Base-by-base conservation (phyloP, 2,329 filamentous ascomycete species). In the Fusarium dimerum region DNA sequence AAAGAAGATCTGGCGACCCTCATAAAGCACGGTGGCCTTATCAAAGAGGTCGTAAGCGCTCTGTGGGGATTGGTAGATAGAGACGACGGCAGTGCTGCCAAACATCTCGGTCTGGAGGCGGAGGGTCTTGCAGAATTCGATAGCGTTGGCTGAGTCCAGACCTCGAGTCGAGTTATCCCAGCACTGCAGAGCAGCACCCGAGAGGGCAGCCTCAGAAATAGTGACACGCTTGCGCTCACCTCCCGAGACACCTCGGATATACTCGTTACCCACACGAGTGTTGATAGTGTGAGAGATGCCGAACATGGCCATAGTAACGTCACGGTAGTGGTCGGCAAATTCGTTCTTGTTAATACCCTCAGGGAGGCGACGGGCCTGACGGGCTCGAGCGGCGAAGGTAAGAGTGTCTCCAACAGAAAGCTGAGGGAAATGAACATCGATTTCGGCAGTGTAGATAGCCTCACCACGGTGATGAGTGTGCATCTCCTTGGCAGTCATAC, bases 371-470 rank as follows among this genome's bases (percentile, higher is more conserved):
- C 82, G 80, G 3, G 87, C 86, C 45, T 86, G 82, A 50, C 87
- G 80, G 6, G 89, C 87, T 16, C 83, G 78, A 5, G 89, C 88
- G 16, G 89, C 89, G 56, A 93, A 93, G 49, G 84, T 86, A 43
- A 93, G 78, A 1, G 90, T 94, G 63, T 93, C 87, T 47, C 88
- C 88, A 41, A 93, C 89, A 2, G 83, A 86, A 63, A 94, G 73
- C 73, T 86, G 82, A 12, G 89, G 88, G 66, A 92, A 92, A 71
- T 92, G 89, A 5, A 89, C 86, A 67, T 95, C 91, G 36, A 90
- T 86, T 70, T 94, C 90, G 53, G 89, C 89, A 0, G 89, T 92
- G 73, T 94, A 94, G 68, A 94, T 92, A 56, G 89, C 89, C 72
- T 95, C 90, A 59, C 90, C 90, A 29, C 89, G 86, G 74, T 93